These are phyloP conservation scores for Venustampulla echinocandica DNA, from an alignment of 495 filamentous ascomycete genomes.

Conservation along the genomic window DNA sequence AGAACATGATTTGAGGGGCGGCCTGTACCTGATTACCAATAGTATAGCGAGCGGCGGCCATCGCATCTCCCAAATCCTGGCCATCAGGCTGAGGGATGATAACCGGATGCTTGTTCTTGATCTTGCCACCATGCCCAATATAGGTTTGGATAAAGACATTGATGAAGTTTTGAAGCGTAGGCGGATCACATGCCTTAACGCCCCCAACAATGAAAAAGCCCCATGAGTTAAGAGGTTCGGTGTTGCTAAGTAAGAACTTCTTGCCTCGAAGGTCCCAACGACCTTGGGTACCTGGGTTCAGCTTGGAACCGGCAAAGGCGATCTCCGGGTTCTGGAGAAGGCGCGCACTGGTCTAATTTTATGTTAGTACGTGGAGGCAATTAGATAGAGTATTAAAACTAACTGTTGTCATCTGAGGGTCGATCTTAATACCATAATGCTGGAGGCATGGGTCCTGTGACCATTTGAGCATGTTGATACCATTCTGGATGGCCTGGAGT, in stretches of 20 bases:
- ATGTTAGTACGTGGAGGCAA: neutral
- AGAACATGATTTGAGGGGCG: slow-evolving; percentile 58
- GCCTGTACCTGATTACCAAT: slow-evolving; percentile 5
- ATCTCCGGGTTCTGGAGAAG: slow-evolving; percentile 64
- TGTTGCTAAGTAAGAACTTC: slow-evolving; percentile 60
- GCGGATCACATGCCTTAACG: slow-evolving; percentile 25
- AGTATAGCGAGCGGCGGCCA: slow-evolving; percentile 23
- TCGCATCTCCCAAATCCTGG: slow-evolving; percentile 40
- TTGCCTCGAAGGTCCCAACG: slow-evolving; percentile 81
- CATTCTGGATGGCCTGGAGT: slow-evolving; percentile 50
- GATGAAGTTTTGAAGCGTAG: slow-evolving; percentile 46
- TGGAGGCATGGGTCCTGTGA: slow-evolving; percentile 54
- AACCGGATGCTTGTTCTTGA: slow-evolving; percentile 31
- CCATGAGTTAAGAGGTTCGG: slow-evolving; percentile 56
- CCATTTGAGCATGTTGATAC: slow-evolving; percentile 61
- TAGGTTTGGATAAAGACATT: slow-evolving; percentile 54
- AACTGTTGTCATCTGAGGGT: slow-evolving; percentile 46
- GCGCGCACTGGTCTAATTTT: slow-evolving; percentile 49
- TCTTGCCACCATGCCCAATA: slow-evolving; percentile 58
- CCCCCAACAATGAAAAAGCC: slow-evolving; percentile 40
- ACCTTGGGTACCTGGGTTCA: slow-evolving; percentile 50
- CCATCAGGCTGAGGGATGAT: slow-evolving; percentile 23
- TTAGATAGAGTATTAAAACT: neutral
- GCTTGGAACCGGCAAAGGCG: slow-evolving; percentile 45
- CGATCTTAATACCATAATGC: slow-evolving; percentile 61